Evolutionary conservation across 2,329 filamentous ascomycete species (phyloP).

Genomic region (Xylariaceae sp.): DNA sequence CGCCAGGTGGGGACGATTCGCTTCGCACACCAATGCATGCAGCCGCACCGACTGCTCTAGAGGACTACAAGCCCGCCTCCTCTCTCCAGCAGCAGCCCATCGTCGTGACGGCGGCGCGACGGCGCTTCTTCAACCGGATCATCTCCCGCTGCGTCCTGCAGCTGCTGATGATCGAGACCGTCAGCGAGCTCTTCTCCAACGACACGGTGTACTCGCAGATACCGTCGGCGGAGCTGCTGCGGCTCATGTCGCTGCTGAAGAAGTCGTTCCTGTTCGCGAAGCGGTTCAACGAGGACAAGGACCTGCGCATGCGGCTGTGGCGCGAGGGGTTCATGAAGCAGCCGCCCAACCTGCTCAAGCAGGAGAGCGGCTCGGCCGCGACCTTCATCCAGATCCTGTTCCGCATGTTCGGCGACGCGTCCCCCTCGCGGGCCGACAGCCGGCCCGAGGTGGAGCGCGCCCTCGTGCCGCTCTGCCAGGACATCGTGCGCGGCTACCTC

Average conservation of each 20-base stretch:
- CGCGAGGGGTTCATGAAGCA: constrained; percentile 99
- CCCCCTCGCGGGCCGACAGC: constrained; percentile 71
- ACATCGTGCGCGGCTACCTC: constrained; percentile 83
- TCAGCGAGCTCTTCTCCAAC: constrained; percentile 97
- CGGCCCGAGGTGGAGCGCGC: constrained; percentile 82
- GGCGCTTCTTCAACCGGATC: constrained; percentile 97
- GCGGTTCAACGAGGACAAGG: constrained; percentile 96
- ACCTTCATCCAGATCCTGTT: constrained; percentile 96
- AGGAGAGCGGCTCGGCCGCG: constrained; percentile 85
- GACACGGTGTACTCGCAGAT: constrained; percentile 92
- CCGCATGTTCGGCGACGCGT: constrained; percentile 91
- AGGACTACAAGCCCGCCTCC: constrained; percentile 78
- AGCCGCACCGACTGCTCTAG: constrained; percentile 47
- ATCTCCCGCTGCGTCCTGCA: constrained; percentile 98
- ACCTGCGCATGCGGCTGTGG: constrained; percentile 89
- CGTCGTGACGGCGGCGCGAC: constrained; percentile 84
- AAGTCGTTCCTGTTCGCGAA: constrained; percentile 95
- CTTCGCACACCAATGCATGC: constrained; percentile 13
- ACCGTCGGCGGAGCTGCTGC: constrained; percentile 78
- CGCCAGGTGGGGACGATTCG: constrained; percentile 13
- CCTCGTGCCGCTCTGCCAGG: constrained; percentile 86
- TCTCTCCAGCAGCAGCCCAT: constrained; percentile 79
- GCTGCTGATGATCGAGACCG: constrained; percentile 98
- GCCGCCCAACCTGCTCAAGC: constrained; percentile 92
- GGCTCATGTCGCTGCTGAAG: constrained; percentile 89